Evolutionary conservation across 768 basidiomycete species (phyloP).

Genomic region (Clitopilus hobsonii): DNA sequence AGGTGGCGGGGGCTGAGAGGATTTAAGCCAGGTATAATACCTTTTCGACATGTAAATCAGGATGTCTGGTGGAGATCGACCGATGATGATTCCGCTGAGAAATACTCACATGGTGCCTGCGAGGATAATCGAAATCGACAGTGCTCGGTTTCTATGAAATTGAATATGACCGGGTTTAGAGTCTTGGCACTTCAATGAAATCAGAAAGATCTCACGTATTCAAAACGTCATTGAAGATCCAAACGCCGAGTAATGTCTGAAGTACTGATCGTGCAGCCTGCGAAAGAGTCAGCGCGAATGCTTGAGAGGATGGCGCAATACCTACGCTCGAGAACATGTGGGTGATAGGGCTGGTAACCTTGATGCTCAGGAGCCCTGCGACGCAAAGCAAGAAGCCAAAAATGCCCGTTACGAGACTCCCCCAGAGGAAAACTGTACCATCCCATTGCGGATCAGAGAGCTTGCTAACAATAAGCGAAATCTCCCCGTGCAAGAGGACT

Average conservation of each 20-base stretch:
- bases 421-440: conserved; percentile 53
- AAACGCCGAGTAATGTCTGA: conserved; percentile 77
- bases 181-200: neutral
- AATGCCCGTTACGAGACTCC: conserved; percentile 64
- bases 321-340: conserved; percentile 82
- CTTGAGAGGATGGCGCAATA: conserved; percentile 9
- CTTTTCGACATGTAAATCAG: conserved; percentile 23
- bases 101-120: conserved; percentile 59
- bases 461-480: conserved; percentile 32
- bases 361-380: conserved; percentile 76
- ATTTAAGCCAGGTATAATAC: conserved; percentile 55
- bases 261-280: conserved; percentile 80
- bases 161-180: conserved; percentile 8
- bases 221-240: conserved; percentile 70
- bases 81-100: neutral
- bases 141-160: conserved; percentile 47
- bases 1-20: conserved; percentile 10
- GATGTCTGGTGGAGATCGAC: neutral
- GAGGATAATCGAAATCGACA: conserved; percentile 64
- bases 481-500: conserved; percentile 55
- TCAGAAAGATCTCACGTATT: conserved; percentile 48
- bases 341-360: conserved; percentile 77
- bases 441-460: conserved; percentile 40
- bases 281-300: conserved; percentile 8
- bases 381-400: conserved; percentile 80